Conservation (phyloP, 2,329 filamentous ascomycete genomes). For the Chaetomium sp. region DNA sequence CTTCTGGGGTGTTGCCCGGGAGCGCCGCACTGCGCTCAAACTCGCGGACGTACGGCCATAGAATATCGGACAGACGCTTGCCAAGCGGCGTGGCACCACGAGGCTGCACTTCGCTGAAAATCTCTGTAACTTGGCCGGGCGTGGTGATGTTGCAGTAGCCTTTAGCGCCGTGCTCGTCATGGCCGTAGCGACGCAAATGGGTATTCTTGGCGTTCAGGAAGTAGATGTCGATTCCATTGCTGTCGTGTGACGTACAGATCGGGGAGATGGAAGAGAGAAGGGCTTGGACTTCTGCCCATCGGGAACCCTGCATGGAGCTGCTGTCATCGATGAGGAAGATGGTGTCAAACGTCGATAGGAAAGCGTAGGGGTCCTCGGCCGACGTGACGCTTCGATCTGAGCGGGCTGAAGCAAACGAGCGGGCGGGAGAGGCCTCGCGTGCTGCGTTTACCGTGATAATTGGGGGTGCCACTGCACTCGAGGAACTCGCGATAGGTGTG, state of each 20-base stretch:
- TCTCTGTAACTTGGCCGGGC: conserved; percentile 50
- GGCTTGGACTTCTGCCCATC: conserved; percentile 67
- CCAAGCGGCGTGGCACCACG: conserved; percentile 68
- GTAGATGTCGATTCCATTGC: conserved; percentile 82
- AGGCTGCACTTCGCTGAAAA: conserved; percentile 66
- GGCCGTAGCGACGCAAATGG: conserved; percentile 24
- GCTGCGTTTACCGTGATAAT: conserved; percentile 13
- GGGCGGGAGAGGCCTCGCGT: conserved; percentile 20
- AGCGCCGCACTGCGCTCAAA: conserved; percentile 37
- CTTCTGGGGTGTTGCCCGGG: conserved; percentile 33
- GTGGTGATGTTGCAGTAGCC: conserved; percentile 61
- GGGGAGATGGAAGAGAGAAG: conserved; percentile 70
- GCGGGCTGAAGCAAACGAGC: conserved; percentile 23
- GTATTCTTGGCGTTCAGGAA: conserved; percentile 65
- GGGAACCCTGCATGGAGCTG: conserved; percentile 72
- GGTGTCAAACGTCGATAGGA: conserved; percentile 76
- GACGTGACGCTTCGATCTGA: conserved; percentile 29
- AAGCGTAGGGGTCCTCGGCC: conserved; percentile 64
- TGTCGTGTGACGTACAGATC: conserved; percentile 72
- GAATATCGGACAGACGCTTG: conserved; percentile 60
- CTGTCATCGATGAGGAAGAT: conserved; percentile 89
- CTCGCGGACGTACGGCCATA: conserved; percentile 61
- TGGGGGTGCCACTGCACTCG: conserved; percentile 2
- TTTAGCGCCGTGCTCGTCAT: conserved; percentile 28
- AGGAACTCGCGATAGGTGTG: conserved; percentile 8